Conservation (phyloP, 306 rosid genomes). For the Ormosia semicastrata region DNA sequence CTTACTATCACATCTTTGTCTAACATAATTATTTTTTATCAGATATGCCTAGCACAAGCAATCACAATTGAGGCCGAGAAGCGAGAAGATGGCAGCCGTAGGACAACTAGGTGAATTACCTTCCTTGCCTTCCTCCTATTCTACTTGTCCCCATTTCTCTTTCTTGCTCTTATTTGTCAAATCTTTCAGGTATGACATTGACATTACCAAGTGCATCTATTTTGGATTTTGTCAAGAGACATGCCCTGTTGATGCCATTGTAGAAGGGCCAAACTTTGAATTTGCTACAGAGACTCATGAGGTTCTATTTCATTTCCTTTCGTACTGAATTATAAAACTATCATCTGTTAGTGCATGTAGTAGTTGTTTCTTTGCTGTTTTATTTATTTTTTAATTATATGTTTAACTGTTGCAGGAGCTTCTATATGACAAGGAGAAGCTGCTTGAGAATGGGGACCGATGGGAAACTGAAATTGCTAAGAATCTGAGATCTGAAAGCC, state of each 20-base stretch:
- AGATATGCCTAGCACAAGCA: constrained; percentile 99
- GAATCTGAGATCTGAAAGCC: constrained; percentile 96
- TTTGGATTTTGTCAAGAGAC: constrained; percentile 99
- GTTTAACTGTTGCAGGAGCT: constrained; percentile 68
- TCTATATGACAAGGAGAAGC: constrained; percentile 96
- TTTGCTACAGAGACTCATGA: constrained; percentile 96
- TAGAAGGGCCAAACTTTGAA: constrained; percentile 98
- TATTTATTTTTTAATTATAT: not conserved
- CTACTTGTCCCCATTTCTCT: not conserved
- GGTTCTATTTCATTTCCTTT: constrained; percentile 44
- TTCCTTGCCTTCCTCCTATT: not conserved
- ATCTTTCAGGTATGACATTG: constrained; percentile 90
- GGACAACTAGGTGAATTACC: constrained; percentile 84
- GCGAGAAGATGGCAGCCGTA: constrained; percentile 99
- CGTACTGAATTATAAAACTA: not conserved
- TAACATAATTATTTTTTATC: constrained; percentile 9
- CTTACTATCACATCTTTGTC: not conserved
- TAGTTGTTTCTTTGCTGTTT: not conserved
- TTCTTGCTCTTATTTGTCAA: constrained; percentile 16
- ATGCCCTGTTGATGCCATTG: constrained; percentile 99
- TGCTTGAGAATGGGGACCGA: constrained; percentile 96
- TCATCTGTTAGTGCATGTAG: not conserved
- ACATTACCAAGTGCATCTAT: constrained; percentile 99
- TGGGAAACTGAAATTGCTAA: constrained; percentile 99
- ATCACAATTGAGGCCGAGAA: constrained; percentile 98